A percentile compares a stretch with the other conserved stretches of the same genome.
Conservation (phyloP, 108 stramenopile species). For the Halocafeteria seosinensis region DNA sequence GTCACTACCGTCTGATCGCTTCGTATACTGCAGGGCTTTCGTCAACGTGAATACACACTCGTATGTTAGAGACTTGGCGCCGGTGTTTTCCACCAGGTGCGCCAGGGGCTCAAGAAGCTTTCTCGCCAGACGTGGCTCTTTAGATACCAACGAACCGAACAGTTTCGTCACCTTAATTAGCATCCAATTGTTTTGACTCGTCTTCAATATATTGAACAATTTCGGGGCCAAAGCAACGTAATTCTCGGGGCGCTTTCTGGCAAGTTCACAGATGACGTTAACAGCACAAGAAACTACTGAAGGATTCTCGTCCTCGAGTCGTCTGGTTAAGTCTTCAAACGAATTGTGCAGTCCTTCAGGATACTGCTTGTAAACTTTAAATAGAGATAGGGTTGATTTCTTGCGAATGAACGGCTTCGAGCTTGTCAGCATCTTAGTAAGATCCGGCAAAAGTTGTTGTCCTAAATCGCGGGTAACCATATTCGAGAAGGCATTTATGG, state of each 20-base stretch:
- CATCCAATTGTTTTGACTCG: conserved; percentile 97
- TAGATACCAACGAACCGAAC: conserved; percentile 71
- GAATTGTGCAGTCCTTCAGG: conserved; percentile 93
- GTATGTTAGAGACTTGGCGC: conserved; percentile 81
- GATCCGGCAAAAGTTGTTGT: conserved; percentile 65
- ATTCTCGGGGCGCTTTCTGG: conserved; percentile 86
- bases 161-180: conserved; percentile 98
- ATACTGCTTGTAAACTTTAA: conserved; percentile 86
- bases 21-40: conserved; percentile 72
- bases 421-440: conserved; percentile 58
- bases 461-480: conserved; percentile 87
- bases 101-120: conserved; percentile 89
- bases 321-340: conserved; percentile 69
- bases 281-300: conserved; percentile 87
- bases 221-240: conserved; percentile 87
- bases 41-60: conserved; percentile 87
- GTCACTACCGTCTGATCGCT: conserved; percentile 70
- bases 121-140: conserved; percentile 89
- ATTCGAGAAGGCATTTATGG: conserved; percentile 85
- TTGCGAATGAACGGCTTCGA: conserved; percentile 81
- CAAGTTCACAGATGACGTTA: conserved; percentile 91
- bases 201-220: conserved; percentile 81
- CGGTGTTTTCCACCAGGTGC: conserved; percentile 71
- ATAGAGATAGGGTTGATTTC: conserved; percentile 82
- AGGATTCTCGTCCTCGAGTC: conserved; percentile 67